These are phyloP conservation scores for Metarhizium robertsii DNA, from an alignment of 2,329 filamentous ascomycete genomes.

Conservation along the genomic window DNA sequence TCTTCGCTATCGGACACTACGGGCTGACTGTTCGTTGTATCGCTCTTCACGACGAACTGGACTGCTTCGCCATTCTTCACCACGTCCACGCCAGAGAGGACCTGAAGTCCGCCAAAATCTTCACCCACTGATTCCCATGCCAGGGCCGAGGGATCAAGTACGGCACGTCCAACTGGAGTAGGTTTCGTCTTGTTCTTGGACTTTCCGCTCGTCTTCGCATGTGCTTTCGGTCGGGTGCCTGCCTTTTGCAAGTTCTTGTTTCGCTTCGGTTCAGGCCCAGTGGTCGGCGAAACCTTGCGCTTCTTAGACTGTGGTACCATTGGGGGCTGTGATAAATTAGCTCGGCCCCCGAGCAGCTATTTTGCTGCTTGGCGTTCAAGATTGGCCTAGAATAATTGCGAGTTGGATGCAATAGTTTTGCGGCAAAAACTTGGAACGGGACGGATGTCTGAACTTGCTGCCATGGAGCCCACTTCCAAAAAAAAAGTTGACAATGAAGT, in stretches of 20 bases:
- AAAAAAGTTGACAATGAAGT: too few relatives aligned
- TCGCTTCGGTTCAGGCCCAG: constrained; percentile 26
- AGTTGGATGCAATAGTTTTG: too few relatives aligned
- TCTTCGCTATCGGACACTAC: constrained; percentile 13
- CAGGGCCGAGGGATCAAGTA: constrained; percentile 38
- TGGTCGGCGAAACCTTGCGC: constrained; percentile 26
- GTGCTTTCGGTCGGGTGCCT: neutral
- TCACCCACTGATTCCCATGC: constrained; percentile 73
- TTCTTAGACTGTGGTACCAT: constrained; percentile 27
- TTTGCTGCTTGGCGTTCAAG: neutral
- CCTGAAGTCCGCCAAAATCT: constrained; percentile 85
- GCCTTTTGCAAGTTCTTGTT: constrained; percentile 17
- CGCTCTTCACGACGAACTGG: constrained; percentile 39
- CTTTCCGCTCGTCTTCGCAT: constrained; percentile 1
- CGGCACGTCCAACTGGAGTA: constrained; percentile 11
- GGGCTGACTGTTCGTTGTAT: constrained; percentile 9
- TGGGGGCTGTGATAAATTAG: constrained; percentile 1
- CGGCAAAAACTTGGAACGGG: too few relatives aligned
- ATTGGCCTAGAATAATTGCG: too few relatives aligned
- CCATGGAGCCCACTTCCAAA: too few relatives aligned
- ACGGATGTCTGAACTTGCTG: too few relatives aligned
- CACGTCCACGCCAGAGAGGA: constrained; percentile 87
- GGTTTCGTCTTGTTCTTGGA: constrained; percentile 6
- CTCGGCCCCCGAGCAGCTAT: neutral
- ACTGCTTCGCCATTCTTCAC: constrained; percentile 53